Conservation (phyloP, 179 eudicot species). For the Beta lomatogona region DNA sequence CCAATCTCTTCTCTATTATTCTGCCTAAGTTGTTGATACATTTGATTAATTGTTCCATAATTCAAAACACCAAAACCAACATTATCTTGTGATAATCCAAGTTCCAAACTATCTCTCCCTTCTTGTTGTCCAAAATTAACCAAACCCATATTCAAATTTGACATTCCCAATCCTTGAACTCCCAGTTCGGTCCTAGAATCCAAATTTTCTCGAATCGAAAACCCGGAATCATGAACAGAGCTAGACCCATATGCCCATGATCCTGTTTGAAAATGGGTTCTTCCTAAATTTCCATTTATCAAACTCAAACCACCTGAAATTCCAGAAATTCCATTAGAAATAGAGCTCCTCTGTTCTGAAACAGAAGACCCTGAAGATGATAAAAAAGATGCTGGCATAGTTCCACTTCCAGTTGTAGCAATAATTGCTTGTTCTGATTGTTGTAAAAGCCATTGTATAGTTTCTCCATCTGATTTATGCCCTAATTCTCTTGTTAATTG, state of each 20-base stretch:
- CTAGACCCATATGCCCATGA: slow-evolving; percentile 28
- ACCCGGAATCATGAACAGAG: slow-evolving; percentile 24
- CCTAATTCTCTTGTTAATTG: slow-evolving; percentile 59
- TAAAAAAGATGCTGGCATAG: slow-evolving; percentile 28
- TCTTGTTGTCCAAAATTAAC: slow-evolving; percentile 27
- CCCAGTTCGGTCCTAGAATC: slow-evolving; percentile 29
- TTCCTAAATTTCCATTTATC: slow-evolving; percentile 19
- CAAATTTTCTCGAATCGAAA: slow-evolving; percentile 27
- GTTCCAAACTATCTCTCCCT: slow-evolving; percentile 21
- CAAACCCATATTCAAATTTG: slow-evolving; percentile 28
- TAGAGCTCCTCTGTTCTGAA: slow-evolving; percentile 34
- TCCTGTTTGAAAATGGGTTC: slow-evolving; percentile 25
- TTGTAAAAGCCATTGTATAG: slow-evolving; percentile 36
- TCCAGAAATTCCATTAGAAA: slow-evolving; percentile 27
- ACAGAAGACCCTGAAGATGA: slow-evolving; percentile 30
- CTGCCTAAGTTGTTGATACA: slow-evolving; percentile 34
- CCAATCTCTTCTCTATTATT: slow-evolving; percentile 13
- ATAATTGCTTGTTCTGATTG: slow-evolving; percentile 37
- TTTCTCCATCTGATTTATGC: slow-evolving; percentile 36
- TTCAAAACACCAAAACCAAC: slow-evolving; percentile 24
- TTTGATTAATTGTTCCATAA: slow-evolving; percentile 34
- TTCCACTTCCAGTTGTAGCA: slow-evolving; percentile 35
- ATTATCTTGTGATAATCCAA: slow-evolving; percentile 33
- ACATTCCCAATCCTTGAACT: slow-evolving; percentile 22
- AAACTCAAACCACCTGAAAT: slow-evolving; percentile 10